Percentiles rank a stretch among this genome's conserved stretches.
phyloP scores from a whole-genome alignment of 345 rosid genomes.

The Theobroma cacao region DNA sequence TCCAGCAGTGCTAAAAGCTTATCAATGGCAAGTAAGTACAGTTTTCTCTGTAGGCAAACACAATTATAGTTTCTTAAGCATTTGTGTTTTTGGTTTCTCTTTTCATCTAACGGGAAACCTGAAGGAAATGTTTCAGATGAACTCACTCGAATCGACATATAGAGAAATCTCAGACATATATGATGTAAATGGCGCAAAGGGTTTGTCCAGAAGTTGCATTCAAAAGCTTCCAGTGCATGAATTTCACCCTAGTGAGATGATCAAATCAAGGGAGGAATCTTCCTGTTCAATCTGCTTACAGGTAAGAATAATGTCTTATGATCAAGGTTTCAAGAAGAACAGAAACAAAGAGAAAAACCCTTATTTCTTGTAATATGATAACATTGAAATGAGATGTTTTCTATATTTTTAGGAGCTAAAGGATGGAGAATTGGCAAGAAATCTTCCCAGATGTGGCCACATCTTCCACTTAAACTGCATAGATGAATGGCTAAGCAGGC shows the following conservation, averaged over 20 bases:
- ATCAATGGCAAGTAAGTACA: constrained; percentile 84
- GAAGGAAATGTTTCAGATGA: constrained; percentile 38
- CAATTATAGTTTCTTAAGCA: neutral
- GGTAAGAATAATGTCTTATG: constrained; percentile 31
- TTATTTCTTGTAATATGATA: neutral
- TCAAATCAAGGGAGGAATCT: constrained; percentile 11
- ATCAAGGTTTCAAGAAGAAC: neutral
- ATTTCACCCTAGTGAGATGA: constrained; percentile 20
- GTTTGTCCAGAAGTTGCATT: constrained; percentile 39
- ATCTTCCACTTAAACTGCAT: constrained; percentile 62
- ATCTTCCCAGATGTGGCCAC: constrained; percentile 63
- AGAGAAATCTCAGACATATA: constrained; percentile 59
- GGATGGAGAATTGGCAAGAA: constrained; percentile 55
- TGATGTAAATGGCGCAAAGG: constrained; percentile 46
- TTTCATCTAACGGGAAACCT: neutral
- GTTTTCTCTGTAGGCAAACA: neutral
- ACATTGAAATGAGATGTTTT: neutral
- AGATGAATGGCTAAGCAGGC: constrained; percentile 63
- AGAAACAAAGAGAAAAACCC: neutral
- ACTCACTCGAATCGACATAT: constrained; percentile 42
- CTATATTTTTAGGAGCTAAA: constrained; percentile 46
- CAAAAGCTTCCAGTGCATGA: constrained; percentile 39
- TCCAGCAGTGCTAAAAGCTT: constrained; percentile 78
- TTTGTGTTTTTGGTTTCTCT: neutral
- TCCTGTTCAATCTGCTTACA: constrained; percentile 73